phyloP scores from a whole-genome alignment of 2,329 filamentous ascomycete species.

The Colletotrichum cuscutae region DNA sequence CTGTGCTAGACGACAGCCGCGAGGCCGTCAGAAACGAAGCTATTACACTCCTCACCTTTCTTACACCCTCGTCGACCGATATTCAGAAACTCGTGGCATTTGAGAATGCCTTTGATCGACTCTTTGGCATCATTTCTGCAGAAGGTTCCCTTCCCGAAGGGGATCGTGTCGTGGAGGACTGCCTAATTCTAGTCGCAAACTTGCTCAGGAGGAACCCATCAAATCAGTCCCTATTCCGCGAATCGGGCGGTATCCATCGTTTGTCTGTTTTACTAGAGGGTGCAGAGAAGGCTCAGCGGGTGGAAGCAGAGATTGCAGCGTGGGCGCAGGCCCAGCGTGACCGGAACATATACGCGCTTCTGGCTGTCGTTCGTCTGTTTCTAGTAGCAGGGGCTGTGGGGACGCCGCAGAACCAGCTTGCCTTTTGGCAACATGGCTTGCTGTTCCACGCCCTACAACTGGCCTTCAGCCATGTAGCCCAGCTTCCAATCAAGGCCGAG shows the following conservation, averaged over 20 bases:
- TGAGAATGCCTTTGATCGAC: constrained; percentile 89
- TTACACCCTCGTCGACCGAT: constrained; percentile 87
- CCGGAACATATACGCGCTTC: constrained; percentile 90
- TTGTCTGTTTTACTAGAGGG: constrained; percentile 76
- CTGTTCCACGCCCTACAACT: constrained; percentile 83
- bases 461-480: constrained; percentile 79
- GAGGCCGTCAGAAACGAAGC: constrained; percentile 92
- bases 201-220: constrained; percentile 86
- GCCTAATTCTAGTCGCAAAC: constrained; percentile 89
- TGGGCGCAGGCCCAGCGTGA: constrained; percentile 84
- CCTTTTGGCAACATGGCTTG: constrained; percentile 86
- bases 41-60: constrained; percentile 84
- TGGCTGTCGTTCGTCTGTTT: constrained; percentile 89
- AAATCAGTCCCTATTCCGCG: constrained; percentile 93
- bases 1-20: constrained; percentile 82
- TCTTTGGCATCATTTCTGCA: constrained; percentile 82
- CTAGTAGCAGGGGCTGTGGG: constrained; percentile 82
- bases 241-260: constrained; percentile 83
- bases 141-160: constrained; percentile 88
- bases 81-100: constrained; percentile 96
- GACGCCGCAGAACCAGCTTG: constrained; percentile 83
- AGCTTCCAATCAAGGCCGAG: constrained; percentile 84
- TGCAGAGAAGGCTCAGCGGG: constrained; percentile 62
- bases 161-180: constrained; percentile 90
- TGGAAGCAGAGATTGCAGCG: constrained; percentile 70